Base-by-base conservation (phyloP, 495 filamentous ascomycete species). In the Penicillium flavigenum region DNA sequence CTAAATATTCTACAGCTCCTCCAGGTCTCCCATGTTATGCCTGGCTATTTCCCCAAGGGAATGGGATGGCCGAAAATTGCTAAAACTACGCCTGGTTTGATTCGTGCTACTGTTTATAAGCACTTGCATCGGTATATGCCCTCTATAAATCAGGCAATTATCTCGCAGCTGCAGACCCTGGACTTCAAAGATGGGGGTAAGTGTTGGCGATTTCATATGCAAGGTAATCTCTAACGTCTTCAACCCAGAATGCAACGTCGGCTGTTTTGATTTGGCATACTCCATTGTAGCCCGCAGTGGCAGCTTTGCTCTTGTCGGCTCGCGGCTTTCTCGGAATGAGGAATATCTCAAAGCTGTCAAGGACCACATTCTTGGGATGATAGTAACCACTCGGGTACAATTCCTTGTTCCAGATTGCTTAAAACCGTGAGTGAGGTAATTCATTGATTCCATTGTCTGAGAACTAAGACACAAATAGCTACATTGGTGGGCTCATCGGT, bases 1-100 rank as follows among this genome's bases (percentile, higher is more conserved):
- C 42, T 44, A 24, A 38, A 26, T 9, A 38, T 29, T 19, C 3
- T 22, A 34, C 38, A 66, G 59, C 46, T 68, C n/a, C 56, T 68
- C 0, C 65, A 68, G 24, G 63, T 68, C 20, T 68, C 65, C 12
- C 60, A 68, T 62, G 60, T 65, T 19, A 68, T 68, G 65, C 63
- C 65, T 29, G 65, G 65, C 0, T 68, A 68, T 36, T 68, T 68
- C n/a, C 65, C 60, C 4, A 48, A 49, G 12, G 62, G 29, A 4
- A 52, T 45, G 27, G 65, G 63, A 20, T 68, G 65, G 65, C 65
- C 65, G 26, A 56, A 58, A 11, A 62, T 68, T 39, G 65, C 63
- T 5, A 68, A 65, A 43, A 68, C 60, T 2, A 68, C 63, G 16
- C 60, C 65, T 0, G 65, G 65, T 8, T n/a, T 68, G 20, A 68